Evolutionary conservation across 306 rosid genomes (phyloP).

Genomic region (Castanea mollissima): DNA sequence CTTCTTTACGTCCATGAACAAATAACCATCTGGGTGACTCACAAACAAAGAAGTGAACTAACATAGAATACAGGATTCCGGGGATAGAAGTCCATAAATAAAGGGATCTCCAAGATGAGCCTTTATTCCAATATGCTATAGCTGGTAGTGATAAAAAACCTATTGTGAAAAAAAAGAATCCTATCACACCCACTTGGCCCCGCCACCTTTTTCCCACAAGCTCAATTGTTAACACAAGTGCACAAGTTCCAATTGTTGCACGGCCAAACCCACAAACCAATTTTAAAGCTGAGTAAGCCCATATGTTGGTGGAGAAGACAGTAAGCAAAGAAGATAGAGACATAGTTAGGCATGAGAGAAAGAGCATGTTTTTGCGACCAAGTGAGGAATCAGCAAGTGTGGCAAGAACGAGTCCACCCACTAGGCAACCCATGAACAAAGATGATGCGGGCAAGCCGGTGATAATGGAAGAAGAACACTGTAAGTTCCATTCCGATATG

Average conservation of each 20-base stretch:
- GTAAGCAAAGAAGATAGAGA: conserved; percentile 44
- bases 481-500: conserved; percentile 50
- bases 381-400: conserved; percentile 53
- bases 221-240: conserved; percentile 60
- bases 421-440: conserved; percentile 57
- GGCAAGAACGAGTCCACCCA: conserved; percentile 48
- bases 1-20: conserved; percentile 49
- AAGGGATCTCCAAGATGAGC: conserved; percentile 50
- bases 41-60: conserved; percentile 28
- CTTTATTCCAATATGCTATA: conserved; percentile 36
- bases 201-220: conserved; percentile 55
- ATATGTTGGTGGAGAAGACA: conserved; percentile 42
- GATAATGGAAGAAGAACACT: conserved; percentile 31
- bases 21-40: conserved; percentile 78
- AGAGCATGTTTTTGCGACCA: conserved; percentile 63
- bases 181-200: conserved; percentile 39
- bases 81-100: conserved; percentile 61
- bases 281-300: conserved; percentile 46
- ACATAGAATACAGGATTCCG: conserved; percentile 30
- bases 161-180: conserved; percentile 53
- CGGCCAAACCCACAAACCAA: conserved; percentile 45
- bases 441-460: conserved; percentile 53
- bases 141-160: conserved; percentile 65
- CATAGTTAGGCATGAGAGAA: conserved; percentile 46
- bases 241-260: conserved; percentile 48